Base-by-base conservation (phyloP, 2,329 filamentous ascomycete genomes). In the Phialocephala sp. region DNA sequence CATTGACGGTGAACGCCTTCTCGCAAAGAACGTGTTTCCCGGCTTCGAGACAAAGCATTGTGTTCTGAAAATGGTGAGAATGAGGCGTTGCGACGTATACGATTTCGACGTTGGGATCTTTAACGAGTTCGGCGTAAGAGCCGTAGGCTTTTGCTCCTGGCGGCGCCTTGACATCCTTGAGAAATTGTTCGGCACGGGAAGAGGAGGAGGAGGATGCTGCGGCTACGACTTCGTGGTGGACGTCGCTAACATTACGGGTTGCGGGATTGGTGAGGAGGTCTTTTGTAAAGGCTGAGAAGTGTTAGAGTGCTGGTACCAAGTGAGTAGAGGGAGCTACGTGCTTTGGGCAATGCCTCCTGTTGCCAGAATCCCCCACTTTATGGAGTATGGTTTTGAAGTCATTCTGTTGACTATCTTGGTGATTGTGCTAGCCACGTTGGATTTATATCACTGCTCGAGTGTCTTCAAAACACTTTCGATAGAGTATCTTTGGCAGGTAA, bases 21-120 rank as follows among this genome's bases (percentile, higher is more conserved):
- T 91, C 89, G 75, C 89, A 91, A 2, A 91, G 81, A 18, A 91
- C 88, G 70, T 89, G 81, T 78, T 91, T 91, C 41, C 88, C 87
- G 1, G 87, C 87, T 62, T 87, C 82, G 24, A 92, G 80, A 50
- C 83, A 85, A 4, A 91, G 82, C 81, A 88, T 86, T 27, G 84
- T 83, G 75, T 91, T 89, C 73, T 90, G 88, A 77, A 89, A 91
- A 78, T 91, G 89, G 74, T 91, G 89, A 27, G 87, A 90, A 77
- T 91, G 89, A 5, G 89, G 89, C 4, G 89, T 91, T 4, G 89
- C 89, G 66, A 91, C 81, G 75, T 91, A 92, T 72, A 91, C 79
- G 63, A 91, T 86, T 73, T 91, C 88, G 64, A 91, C 82, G 66
- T 87, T 84, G 4, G 86, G 79, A 69, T 91, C 88, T 47, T 82